Base-by-base conservation (phyloP, 2,329 filamentous ascomycete genomes). In the Colletotrichum scovillei region DNA sequence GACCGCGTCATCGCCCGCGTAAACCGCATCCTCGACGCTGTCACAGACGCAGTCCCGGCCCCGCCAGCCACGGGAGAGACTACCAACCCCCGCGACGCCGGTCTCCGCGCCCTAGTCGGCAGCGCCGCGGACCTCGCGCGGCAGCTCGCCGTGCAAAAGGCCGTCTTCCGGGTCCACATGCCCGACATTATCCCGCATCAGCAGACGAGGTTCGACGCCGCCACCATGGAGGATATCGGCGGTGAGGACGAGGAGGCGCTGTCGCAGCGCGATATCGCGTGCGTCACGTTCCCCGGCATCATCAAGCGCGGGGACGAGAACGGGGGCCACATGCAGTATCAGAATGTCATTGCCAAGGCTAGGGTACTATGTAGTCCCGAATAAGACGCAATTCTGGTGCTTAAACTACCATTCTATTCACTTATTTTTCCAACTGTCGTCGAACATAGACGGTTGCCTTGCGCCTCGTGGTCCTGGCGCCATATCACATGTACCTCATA, bases 261-360 rank as follows among this genome's bases (percentile, higher is more conserved):
- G 26, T 79, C 82, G 19, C 83, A 83, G 57, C 83, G 89, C 64
- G 87, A 90, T 66, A 87, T 93, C 46, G 84, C 83, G 69, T 93
- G 91, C 79, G 88, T 92, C 26, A 89, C 89, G 2, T 93, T 92
- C 69, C 92, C 92, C 1, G 89, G 89, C 7, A 85, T 93, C 26
- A 84, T 91, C 69, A 93, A 93, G 82, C 83, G 85, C 26, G 91
- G 91, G 6, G 90, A 93, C 79, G 91, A 92, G 82, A 89, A 87
- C 74, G 92, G 91, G 28, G 86, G 88, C 52, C 88, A 91, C 74
- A 81, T 88, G 76, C 88, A 92, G 77, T 88, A 89, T 74, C 85
- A 86, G 55, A 93, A 93, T 78, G 86, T 93, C 58, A 89, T 93
- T 75, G 84, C 88, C 72, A 93, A 92, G 81, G 89, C 91, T n/a